Evolutionary conservation across 2,329 filamentous ascomycete species (phyloP).

Genomic region (Zymoseptoria tritici): DNA sequence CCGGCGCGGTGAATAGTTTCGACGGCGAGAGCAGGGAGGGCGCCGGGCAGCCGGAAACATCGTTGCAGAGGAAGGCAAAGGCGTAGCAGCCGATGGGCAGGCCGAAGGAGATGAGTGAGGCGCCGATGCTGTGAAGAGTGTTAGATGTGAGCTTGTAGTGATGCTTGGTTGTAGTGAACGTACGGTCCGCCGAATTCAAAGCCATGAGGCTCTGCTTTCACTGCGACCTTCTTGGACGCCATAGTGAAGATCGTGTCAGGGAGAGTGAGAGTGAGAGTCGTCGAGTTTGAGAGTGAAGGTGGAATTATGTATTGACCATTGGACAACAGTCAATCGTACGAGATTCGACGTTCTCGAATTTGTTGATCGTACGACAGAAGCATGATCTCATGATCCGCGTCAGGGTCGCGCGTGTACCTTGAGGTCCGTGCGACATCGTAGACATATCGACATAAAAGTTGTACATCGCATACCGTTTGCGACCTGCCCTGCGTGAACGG

Average conservation of each 20-base stretch:
- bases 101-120: conserved; percentile 68
- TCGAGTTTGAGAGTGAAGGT: not conserved
- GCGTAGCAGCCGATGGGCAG: conserved; percentile 73
- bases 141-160: too few species aligned
- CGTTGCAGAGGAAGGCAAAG: conserved; percentile 83
- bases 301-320: not conserved
- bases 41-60: conserved; percentile 82
- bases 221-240: conserved; percentile 4
- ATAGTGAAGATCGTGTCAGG: not conserved
- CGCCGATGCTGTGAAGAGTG: conserved; percentile 55
- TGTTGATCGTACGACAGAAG: not conserved
- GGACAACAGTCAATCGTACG: not conserved
- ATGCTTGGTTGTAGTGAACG: conserved; percentile 17
- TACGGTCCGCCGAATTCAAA: conserved; percentile 47
- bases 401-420: not conserved
- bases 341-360: not conserved
- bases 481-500: not conserved
- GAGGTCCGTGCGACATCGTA: not conserved
- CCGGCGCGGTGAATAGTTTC: conserved; percentile 43
- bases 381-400: not conserved
- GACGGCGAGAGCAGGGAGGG: conserved; percentile 69
- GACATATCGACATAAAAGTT: not conserved
- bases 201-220: conserved; percentile 20
- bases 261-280: not conserved
- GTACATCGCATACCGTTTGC: not conserved